Evolutionary conservation across 73 alveolate species (phyloP), one percentile per base, ranked within the genome.

Genomic region (Paramecium sonneborni): DNA sequence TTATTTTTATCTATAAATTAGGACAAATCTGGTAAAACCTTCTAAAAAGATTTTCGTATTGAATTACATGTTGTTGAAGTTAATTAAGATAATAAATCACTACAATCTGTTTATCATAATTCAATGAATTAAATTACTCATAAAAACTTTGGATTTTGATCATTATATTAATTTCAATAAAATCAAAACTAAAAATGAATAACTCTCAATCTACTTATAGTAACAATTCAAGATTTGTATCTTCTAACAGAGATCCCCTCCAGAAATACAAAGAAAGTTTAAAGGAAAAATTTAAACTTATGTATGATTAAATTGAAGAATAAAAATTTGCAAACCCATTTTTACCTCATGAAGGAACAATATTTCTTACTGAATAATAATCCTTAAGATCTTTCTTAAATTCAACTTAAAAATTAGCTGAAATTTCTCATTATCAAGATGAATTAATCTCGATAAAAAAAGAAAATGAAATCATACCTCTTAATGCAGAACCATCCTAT

Each of bases 1-100:
- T 12, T 26, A 62, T 62, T 26, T 6, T 26, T 6, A 23, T 26
- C 5, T 12, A 52, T 4, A 35, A 35, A 35, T 30, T 62, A 62
- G 84, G 99, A 79, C 6, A 79, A 79, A 79, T 28, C 87, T 35
- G 90, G 90, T 2, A 79, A 39, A 34, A 24, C 30, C 1, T 79
- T 79, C 46, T 11, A 39, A 44, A 79, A 79, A 79, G 90, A 79
- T 34, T 79, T 79, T 39, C 41, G 90, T 7, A 79, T 79, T 26
- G 90, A 79, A 79, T 46, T 79, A 20, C 90, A 79, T 46, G 90
- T 79, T 11, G 90, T 79, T 4, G 90, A 79, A 41, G 30, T 79
- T 21, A 62, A 26, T 12, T 32, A 26, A 28, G 84, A 62, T 26
- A 62, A 12, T 26, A 62, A 62, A 12, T 62, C 39, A 62, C 84